Percentiles rank a stretch among this genome's conserved stretches.
Evolutionary conservation across 352 stramenopile species (phyloP).

Genomic region (Phytophthora multivora): DNA sequence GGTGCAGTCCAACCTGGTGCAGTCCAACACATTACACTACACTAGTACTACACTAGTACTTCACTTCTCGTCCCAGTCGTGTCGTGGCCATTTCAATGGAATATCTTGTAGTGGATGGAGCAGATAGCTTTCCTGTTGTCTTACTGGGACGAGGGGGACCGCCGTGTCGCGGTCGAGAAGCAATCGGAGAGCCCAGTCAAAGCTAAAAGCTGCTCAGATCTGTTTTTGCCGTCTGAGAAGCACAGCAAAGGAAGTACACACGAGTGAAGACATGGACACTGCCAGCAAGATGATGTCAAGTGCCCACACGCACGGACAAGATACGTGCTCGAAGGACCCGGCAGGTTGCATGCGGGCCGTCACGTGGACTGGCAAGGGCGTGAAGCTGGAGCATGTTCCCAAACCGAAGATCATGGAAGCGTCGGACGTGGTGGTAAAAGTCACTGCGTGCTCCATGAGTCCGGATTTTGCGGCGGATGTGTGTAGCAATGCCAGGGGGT

Average conservation of each 20-base stretch:
- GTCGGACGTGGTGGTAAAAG: constrained; percentile 64
- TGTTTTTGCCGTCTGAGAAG: constrained; percentile 28
- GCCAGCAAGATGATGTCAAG: constrained; percentile 35
- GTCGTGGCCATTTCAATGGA: constrained; percentile 14
- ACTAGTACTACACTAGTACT: too few relatives aligned
- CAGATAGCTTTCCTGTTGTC: constrained; percentile 14
- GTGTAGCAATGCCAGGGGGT: constrained; percentile 33
- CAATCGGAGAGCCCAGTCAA: neutral
- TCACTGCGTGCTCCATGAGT: constrained; percentile 66
- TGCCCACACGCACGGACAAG: constrained; percentile 22
- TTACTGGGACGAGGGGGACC: constrained; percentile 2
- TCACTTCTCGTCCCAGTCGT: neutral
- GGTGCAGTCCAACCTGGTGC: too few relatives aligned
- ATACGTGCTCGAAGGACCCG: constrained; percentile 41
- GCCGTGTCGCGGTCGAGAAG: constrained; percentile 15
- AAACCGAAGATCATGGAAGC: constrained; percentile 63
- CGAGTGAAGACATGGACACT: constrained; percentile 26
- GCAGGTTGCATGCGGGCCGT: constrained; percentile 65
- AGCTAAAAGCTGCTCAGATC: constrained; percentile 9
- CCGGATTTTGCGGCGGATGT: constrained; percentile 59
- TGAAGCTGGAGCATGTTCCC: constrained; percentile 58
- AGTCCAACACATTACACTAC: too few relatives aligned
- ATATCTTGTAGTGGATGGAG: constrained; percentile 5
- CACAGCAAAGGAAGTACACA: constrained; percentile 5
- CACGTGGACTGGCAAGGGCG: constrained; percentile 56